Percentiles rank a stretch among this genome's conserved stretches.
These are phyloP conservation scores for Globisporangium radiosum DNA, from an alignment of 352 stramenopile genomes.

Conservation along the genomic window DNA sequence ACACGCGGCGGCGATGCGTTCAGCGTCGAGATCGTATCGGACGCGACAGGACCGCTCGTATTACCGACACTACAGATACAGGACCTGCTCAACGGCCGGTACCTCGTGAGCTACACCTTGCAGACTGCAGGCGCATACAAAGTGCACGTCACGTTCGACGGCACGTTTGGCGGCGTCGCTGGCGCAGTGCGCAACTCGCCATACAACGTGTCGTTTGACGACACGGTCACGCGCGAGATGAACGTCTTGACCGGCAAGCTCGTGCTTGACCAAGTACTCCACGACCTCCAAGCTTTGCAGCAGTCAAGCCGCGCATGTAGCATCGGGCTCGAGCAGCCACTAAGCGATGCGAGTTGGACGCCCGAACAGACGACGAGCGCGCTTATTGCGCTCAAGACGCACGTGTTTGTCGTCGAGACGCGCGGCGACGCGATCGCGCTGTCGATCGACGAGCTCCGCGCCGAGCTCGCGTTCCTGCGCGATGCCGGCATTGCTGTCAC, in stretches of 20 bases:
- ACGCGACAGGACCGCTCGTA: constrained; percentile 43
- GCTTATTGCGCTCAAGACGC: constrained; percentile 67
- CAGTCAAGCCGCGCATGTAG: constrained; percentile 63
- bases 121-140: constrained; percentile 78
- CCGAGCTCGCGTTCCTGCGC: constrained; percentile 56
- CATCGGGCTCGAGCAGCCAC: constrained; percentile 60
- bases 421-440: constrained; percentile 52
- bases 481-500: constrained; percentile 46
- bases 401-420: constrained; percentile 77
- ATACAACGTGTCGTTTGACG: constrained; percentile 77
- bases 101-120: constrained; percentile 89
- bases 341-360: constrained; percentile 49
- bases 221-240: constrained; percentile 72
- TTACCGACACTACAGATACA: constrained; percentile 55
- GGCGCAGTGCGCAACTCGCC: constrained; percentile 89
- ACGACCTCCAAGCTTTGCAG: constrained; percentile 59
- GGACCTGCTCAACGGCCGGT: constrained; percentile 91
- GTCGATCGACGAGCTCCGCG: constrained; percentile 60
- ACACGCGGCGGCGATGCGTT: constrained; percentile 93
- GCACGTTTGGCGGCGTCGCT: constrained; percentile 87
- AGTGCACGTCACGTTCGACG: constrained; percentile 86
- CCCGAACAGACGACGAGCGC: constrained; percentile 54
- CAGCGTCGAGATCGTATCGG: constrained; percentile 50
- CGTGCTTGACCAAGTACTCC: constrained; percentile 57
- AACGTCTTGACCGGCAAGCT: constrained; percentile 81